Evolutionary conservation across 2,329 filamentous ascomycete species (phyloP), one percentile per base, ranked within the genome.

Genomic region (Domatiomyces globalis): DNA sequence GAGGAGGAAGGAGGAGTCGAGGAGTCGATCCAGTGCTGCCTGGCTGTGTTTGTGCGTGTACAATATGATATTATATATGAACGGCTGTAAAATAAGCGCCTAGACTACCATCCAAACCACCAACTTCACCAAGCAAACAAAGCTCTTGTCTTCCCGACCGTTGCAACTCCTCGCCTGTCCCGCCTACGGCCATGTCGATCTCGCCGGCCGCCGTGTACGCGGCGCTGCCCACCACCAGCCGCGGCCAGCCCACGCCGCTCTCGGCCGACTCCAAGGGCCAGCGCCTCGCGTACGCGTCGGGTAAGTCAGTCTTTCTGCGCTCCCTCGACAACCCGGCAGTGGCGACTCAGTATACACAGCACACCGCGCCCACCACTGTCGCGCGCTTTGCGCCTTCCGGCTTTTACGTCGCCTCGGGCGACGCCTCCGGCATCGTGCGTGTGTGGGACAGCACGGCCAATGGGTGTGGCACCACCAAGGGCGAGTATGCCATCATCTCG

Each of bases 271-370:
- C 83, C 56, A 95, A 94, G 69, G 90, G 92, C 59, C 84, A 95
- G 71, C 80, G 87, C 59, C 83, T 98, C 70, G 85, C 87, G 54
- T 98, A 98, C 69, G 87, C 90, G 55, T 90, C 88, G 49, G 89
- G 87, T 64, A 96, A 96, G 75, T 96, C 90, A 56, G 83, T 98
- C 70, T 96, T 95, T 71, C 76, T 98, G 46, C 87, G 92, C 61
- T 89, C 83, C 56, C 95, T 98, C 72, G 90, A 98, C 71, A 74
- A 92, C 66, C 90, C 90, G 49, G 77, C 86, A 58, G 70, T 84
- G 57, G 83, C 83, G 67, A 88, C 85, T 65, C 89, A 98, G 69
- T 98, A 96, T 71, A 94, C 84, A 12, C 83, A 85, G 61, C 92
- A 98, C 72, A 95, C 87, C 46, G 77, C 85, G 45, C 77, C 83